Conservation (phyloP, 2,329 filamentous ascomycete genomes). For the Leptographium galeiforme region DNA sequence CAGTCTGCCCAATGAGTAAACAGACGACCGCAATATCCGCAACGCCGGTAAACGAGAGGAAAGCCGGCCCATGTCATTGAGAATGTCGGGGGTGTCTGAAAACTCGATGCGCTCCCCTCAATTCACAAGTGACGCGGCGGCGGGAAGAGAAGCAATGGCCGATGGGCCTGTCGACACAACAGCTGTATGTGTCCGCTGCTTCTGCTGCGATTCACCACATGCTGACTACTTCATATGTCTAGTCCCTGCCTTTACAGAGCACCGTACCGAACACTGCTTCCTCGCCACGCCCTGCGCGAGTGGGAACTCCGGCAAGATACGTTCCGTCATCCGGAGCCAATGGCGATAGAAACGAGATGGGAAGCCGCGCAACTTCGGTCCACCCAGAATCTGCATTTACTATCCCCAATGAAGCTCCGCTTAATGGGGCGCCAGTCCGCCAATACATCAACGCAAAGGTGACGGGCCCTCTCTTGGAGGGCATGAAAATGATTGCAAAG, state of each 20-base stretch:
- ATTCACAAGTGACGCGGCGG: background rate
- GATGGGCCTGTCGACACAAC: background rate
- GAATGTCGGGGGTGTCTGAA: background rate
- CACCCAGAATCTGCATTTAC: constrained; percentile 36
- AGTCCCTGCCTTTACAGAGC: constrained; percentile 2
- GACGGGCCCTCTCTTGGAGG: constrained; percentile 54
- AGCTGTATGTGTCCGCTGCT: background rate
- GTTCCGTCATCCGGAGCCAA: constrained; percentile 9
- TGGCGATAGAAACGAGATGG: constrained; percentile 13
- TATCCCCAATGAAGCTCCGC: constrained; percentile 46
- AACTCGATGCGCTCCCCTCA: background rate
- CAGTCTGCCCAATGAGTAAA: no score
- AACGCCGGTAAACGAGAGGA: background rate
- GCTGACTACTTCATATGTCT: background rate
- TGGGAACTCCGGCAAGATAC: constrained; percentile 32
- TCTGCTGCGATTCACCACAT: background rate
- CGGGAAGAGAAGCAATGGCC: background rate
- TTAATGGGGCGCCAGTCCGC: constrained; percentile 55
- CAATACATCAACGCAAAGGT: constrained; percentile 61
- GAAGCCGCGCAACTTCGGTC: constrained; percentile 42
- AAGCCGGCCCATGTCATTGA: background rate
- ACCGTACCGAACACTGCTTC: constrained; percentile 13
- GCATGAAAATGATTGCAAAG: constrained; percentile 59
- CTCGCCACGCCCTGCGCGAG: constrained; percentile 29
- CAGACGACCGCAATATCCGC: no score